These are phyloP conservation scores for Ceratobasidium sp. DNA, from an alignment of 1,284 basidiomycete genomes.

Conservation along the genomic window DNA sequence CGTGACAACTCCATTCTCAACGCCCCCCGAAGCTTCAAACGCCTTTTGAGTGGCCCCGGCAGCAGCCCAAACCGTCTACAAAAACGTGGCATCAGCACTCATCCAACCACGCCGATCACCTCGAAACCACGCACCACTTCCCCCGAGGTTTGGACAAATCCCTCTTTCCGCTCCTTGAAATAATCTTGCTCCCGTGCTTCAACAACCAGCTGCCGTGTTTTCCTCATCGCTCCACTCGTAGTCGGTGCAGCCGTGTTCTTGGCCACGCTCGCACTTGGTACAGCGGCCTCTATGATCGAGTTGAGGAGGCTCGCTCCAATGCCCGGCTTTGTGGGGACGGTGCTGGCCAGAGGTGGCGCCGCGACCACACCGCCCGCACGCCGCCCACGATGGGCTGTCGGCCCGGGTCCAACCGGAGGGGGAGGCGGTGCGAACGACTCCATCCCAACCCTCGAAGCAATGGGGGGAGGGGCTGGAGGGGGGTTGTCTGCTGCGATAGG, in stretches of 20 bases:
- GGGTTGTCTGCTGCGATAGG: neutral
- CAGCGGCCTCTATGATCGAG: neutral
- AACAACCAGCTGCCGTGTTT: conserved; percentile 6
- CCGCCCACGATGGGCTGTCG: neutral
- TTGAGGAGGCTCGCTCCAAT: neutral
- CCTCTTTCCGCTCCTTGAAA: conserved; percentile 31
- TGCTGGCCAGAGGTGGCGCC: conserved; percentile 1
- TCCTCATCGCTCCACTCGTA: neutral
- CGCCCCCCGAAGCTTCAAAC: conserved; percentile 35
- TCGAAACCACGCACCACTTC: conserved; percentile 26
- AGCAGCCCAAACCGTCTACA: conserved; percentile 35
- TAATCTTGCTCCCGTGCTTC: conserved; percentile 22
- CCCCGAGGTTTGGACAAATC: conserved; percentile 16
- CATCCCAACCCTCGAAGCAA: too few relatives aligned
- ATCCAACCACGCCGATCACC: too few relatives aligned
- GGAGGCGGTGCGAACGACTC: conserved; percentile 3
- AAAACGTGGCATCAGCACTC: neutral
- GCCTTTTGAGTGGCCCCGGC: conserved; percentile 26
- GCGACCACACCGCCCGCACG: conserved; percentile 33
- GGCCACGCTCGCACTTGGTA: neutral
- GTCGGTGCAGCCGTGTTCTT: neutral
- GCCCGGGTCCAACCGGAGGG: neutral
- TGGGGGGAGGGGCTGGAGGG: neutral
- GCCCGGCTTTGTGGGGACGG: neutral
- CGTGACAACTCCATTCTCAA: conserved; percentile 31